Percentiles rank a stretch among this genome's conserved stretches.
Evolutionary conservation across 2,329 filamentous ascomycete genomes (phyloP).

Genomic region (Cryphonectria carpinicola): DNA sequence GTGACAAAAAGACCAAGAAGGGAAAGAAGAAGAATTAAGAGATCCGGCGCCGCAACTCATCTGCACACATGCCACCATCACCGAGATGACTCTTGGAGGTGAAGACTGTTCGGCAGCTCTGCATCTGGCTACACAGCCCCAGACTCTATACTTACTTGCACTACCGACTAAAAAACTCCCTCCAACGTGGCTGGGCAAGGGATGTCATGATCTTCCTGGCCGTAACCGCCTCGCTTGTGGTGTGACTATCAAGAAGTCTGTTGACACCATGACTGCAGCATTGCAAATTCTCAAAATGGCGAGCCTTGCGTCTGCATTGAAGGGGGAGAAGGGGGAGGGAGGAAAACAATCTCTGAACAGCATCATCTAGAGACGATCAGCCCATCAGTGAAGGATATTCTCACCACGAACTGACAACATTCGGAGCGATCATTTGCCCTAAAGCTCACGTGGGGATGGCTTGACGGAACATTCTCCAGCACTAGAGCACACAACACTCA

Average conservation of each 20-base stretch:
- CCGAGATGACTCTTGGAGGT: neutral
- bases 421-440: neutral
- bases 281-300: neutral
- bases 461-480: neutral
- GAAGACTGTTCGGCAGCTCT: neutral
- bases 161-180: neutral
- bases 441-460: neutral
- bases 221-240: neutral
- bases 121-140: neutral
- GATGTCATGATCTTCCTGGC: neutral
- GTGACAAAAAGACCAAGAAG: slow-evolving; percentile 40
- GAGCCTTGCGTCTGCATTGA: neutral
- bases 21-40: slow-evolving; percentile 34
- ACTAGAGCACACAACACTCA: neutral
- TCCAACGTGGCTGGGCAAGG: neutral
- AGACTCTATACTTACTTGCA: neutral
- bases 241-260: neutral
- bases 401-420: neutral
- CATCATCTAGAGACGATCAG: neutral
- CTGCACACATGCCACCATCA: no score
- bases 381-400: neutral
- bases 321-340: neutral
- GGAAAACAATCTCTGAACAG: neutral
- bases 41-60: neutral
- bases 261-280: neutral